Conservation (phyloP, 345 rosid genomes). For the Cardamine resedifolia region DNA sequence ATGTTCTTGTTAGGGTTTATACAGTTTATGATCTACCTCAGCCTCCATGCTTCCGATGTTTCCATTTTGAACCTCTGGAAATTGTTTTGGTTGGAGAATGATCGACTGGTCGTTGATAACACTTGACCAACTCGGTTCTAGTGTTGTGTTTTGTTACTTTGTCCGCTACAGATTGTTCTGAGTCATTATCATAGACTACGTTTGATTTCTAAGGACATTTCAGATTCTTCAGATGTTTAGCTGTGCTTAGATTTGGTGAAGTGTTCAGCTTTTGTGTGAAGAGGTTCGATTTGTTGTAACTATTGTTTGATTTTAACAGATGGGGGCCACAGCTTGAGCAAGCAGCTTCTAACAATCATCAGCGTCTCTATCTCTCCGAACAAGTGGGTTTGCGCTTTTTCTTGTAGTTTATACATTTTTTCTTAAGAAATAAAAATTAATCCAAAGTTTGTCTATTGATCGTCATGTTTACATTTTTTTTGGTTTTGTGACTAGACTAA, state of each 20-base stretch:
- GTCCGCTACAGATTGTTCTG: not conserved
- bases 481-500: slow-evolving; percentile 56
- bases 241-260: not conserved
- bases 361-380: slow-evolving; percentile 27
- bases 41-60: not conserved
- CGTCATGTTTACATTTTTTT: not conserved
- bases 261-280: slow-evolving; percentile 9
- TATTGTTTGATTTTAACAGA: slow-evolving; percentile 15
- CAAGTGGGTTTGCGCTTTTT: slow-evolving; percentile 24
- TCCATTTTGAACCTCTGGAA: not conserved
- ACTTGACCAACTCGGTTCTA: not conserved
- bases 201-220: not conserved
- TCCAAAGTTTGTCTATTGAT: not conserved
- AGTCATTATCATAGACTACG: not conserved
- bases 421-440: not conserved
- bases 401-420: not conserved
- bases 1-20: slow-evolving; percentile 8
- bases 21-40: not conserved
- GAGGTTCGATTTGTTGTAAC: not conserved
- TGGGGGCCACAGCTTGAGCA: slow-evolving; percentile 25
- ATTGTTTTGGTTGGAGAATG: not conserved
- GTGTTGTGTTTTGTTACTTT: slow-evolving; percentile 9
- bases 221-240: slow-evolving; percentile 7
- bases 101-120: not conserved
- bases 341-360: slow-evolving; percentile 13